Evolutionary conservation across 2,329 filamentous ascomycete species (phyloP).

Genomic region (Fulvia fulva): DNA sequence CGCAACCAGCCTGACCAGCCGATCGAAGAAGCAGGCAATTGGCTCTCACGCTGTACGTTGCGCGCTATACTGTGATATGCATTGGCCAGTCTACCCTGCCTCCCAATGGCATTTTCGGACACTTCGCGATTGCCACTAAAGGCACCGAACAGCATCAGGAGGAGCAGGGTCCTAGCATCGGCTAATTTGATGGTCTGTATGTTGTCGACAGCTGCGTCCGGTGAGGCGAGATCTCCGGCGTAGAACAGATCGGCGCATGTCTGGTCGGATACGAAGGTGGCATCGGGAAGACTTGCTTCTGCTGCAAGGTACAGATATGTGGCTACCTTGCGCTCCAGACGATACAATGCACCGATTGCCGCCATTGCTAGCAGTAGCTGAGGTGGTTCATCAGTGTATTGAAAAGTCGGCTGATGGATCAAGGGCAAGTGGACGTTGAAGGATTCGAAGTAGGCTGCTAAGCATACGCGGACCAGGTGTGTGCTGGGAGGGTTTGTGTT

Average conservation of each 20-base stretch:
- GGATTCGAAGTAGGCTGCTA: constrained; percentile 1
- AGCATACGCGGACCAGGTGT: not conserved
- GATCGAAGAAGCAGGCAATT: not conserved
- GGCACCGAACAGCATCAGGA: not conserved
- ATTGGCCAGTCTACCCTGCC: not conserved
- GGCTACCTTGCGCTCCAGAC: not conserved
- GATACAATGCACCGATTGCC: constrained; percentile 4
- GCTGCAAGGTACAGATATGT: constrained; percentile 3
- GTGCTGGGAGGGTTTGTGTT: not conserved
- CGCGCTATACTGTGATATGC: not conserved
- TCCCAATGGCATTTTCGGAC: not conserved
- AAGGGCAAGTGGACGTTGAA: constrained; percentile 4
- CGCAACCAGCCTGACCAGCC: not conserved
- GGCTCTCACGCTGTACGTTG: not conserved
- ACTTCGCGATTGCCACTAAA: not conserved
- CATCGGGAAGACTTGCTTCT: not conserved
- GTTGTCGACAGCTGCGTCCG: not conserved
- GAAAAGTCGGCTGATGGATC: not conserved
- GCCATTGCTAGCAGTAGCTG: not conserved
- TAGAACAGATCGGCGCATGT: constrained; percentile 6
- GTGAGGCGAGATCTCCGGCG: not conserved
- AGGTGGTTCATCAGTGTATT: not conserved
- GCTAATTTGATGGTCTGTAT: not conserved
- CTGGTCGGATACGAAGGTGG: not conserved
- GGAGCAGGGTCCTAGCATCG: not conserved